These are phyloP conservation scores for Panaeolus cyanescens DNA, from an alignment of 768 basidiomycete genomes.

Conservation along the genomic window DNA sequence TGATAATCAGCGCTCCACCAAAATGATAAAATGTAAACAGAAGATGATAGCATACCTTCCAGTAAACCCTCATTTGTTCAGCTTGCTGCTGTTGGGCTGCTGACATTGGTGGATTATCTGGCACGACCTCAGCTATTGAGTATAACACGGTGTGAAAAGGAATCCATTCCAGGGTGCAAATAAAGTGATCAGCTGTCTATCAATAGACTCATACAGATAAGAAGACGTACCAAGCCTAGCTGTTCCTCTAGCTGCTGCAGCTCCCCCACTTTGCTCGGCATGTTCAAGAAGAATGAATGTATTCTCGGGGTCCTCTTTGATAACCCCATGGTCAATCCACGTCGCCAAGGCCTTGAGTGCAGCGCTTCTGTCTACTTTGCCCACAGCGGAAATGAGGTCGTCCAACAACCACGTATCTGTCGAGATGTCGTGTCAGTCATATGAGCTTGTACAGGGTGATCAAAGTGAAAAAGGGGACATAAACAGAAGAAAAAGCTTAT, in stretches of 20 bases:
- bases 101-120: constrained; percentile 49
- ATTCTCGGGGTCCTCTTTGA: constrained; percentile 67
- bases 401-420: constrained; percentile 74
- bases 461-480: neutral
- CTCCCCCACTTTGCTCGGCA: constrained; percentile 43
- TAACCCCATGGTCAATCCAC: constrained; percentile 82
- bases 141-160: neutral
- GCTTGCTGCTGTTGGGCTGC: constrained; percentile 74
- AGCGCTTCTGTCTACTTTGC: constrained; percentile 61
- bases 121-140: constrained; percentile 26
- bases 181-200: neutral
- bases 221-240: constrained; percentile 12
- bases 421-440: constrained; percentile 1
- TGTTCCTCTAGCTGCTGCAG: constrained; percentile 17
- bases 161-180: neutral
- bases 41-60: constrained; percentile 64
- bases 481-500: neutral
- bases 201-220: neutral
- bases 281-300: constrained; percentile 68
- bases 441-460: neutral
- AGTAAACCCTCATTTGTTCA: constrained; percentile 85
- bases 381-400: constrained; percentile 65
- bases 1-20: neutral
- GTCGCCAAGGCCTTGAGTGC: constrained; percentile 76
- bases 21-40: neutral